Evolutionary conservation across 495 filamentous ascomycete genomes (phyloP).

Genomic region (Aeminium ludgeri): DNA sequence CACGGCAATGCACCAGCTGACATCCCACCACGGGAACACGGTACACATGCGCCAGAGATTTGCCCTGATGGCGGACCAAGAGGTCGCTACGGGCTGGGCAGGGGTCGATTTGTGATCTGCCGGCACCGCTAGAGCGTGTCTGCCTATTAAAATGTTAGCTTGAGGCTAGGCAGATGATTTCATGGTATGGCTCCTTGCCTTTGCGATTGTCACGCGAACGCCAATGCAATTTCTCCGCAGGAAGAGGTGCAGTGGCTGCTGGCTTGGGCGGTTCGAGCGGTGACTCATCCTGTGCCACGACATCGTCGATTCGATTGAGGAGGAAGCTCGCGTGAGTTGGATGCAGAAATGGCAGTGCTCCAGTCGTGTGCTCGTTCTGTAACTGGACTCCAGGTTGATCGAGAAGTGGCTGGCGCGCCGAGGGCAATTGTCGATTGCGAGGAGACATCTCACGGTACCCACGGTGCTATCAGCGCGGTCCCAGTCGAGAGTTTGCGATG

Average conservation of each 20-base stretch:
- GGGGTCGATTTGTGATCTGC: background rate
- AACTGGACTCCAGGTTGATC: background rate
- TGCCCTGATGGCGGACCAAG: background rate
- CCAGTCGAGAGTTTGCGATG: too few relatives aligned
- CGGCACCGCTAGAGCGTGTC: slow-evolving; percentile 1
- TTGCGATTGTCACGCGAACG: slow-evolving; percentile 3
- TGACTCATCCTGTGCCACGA: too few relatives aligned
- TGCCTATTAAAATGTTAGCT: background rate
- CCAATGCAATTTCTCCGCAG: slow-evolving; percentile 1
- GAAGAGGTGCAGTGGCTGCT: too few relatives aligned
- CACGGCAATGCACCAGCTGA: slow-evolving; percentile 5
- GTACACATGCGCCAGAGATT: slow-evolving; percentile 3
- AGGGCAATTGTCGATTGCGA: too few relatives aligned
- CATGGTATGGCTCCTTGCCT: background rate
- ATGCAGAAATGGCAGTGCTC: background rate
- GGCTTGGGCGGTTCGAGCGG: too few relatives aligned
- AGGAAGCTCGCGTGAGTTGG: background rate
- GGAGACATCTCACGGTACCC: too few relatives aligned
- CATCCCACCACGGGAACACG: background rate
- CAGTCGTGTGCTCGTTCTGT: background rate
- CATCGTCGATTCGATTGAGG: too few relatives aligned
- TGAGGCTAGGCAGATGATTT: too few relatives aligned
- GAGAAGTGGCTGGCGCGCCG: background rate
- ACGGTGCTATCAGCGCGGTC: too few relatives aligned
- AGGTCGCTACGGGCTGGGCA: background rate